phyloP scores from a whole-genome alignment of 768 basidiomycete species.

The Lepiota venenata region DNA sequence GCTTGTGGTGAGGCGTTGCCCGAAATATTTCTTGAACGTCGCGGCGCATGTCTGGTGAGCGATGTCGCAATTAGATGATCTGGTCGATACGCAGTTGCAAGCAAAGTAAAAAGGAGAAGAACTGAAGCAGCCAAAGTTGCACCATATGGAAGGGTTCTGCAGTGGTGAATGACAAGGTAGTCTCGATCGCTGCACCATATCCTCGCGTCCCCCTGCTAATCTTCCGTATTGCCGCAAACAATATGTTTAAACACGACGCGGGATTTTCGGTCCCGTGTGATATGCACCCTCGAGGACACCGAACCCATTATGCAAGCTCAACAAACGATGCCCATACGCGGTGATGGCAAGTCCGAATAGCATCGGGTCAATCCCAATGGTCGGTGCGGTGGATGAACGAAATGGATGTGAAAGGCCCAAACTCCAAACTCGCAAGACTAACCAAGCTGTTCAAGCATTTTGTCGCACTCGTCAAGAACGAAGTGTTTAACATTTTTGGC shows the following conservation, averaged over 20 bases:
- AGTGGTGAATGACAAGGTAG: slow-evolving; percentile 9
- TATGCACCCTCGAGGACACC: slow-evolving; percentile 1
- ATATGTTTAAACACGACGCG: background rate
- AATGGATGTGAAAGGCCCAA: slow-evolving; percentile 49
- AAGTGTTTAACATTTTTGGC: slow-evolving; percentile 98
- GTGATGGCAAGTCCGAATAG: slow-evolving; percentile 6
- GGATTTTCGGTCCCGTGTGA: background rate
- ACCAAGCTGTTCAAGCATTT: slow-evolving; percentile 99
- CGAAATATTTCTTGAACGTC: slow-evolving; percentile 99
- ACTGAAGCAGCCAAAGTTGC: slow-evolving; percentile 31
- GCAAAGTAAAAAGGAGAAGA: slow-evolving; percentile 45
- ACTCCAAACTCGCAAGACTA: slow-evolving; percentile 82
- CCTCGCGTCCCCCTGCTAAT: slow-evolving; percentile 1
- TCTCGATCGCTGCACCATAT: slow-evolving; percentile 2
- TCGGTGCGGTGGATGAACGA: slow-evolving; percentile 43
- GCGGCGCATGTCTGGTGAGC: slow-evolving; percentile 98
- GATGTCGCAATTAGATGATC: slow-evolving; percentile 67
- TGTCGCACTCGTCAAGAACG: slow-evolving; percentile 99
- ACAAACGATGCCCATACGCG: slow-evolving; percentile 13
- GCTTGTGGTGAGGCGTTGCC: slow-evolving; percentile 98
- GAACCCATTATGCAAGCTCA: background rate
- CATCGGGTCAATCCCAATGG: slow-evolving; percentile 38
- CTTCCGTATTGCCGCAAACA: background rate
- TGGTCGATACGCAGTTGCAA: slow-evolving; percentile 48
- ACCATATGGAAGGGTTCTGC: slow-evolving; percentile 13